Conservation (phyloP, 164 flowering plant genomes). For the Malania oleifera region DNA sequence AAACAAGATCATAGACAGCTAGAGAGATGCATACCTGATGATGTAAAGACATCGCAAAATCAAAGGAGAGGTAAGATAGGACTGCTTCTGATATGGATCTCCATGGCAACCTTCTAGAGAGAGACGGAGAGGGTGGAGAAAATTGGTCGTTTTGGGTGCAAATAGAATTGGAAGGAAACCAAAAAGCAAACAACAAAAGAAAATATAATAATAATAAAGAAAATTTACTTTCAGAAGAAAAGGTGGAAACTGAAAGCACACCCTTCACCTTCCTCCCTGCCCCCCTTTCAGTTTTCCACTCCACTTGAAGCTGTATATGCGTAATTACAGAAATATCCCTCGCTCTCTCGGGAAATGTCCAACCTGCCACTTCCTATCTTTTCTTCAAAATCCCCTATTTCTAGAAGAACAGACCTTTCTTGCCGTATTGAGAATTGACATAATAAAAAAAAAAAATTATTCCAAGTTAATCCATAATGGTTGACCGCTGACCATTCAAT, state of each 20-base stretch:
- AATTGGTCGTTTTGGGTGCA: neutral
- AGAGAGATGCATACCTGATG: slow-evolving; percentile 4
- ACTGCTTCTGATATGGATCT: slow-evolving; percentile 6
- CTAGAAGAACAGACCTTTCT: too few relatives aligned
- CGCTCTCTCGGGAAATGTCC: neutral
- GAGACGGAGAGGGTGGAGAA: neutral
- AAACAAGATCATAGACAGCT: neutral
- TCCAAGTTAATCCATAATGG: too few relatives aligned
- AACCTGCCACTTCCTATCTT: neutral
- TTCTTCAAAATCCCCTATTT: too few relatives aligned
- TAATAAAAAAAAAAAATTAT: too few relatives aligned
- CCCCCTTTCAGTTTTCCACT: slow-evolving; percentile 17
- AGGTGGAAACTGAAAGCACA: slow-evolving; percentile 21
- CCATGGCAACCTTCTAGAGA: slow-evolving; percentile 3
- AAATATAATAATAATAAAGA: neutral
- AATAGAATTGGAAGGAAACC: neutral
- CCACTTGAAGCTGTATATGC: slow-evolving; percentile 1
- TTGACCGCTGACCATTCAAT: too few relatives aligned
- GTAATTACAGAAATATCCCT: slow-evolving; percentile 11
- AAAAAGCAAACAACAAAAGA: slow-evolving; percentile 3
- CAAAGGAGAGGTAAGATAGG: neutral
- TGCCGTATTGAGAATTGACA: too few relatives aligned
- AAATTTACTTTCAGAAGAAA: slow-evolving; percentile 1
- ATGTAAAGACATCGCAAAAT: neutral
- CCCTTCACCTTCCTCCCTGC: slow-evolving; percentile 17